Evolutionary conservation across 331 rosid genomes (phyloP).

Genomic region (Rosa hybrid): DNA sequence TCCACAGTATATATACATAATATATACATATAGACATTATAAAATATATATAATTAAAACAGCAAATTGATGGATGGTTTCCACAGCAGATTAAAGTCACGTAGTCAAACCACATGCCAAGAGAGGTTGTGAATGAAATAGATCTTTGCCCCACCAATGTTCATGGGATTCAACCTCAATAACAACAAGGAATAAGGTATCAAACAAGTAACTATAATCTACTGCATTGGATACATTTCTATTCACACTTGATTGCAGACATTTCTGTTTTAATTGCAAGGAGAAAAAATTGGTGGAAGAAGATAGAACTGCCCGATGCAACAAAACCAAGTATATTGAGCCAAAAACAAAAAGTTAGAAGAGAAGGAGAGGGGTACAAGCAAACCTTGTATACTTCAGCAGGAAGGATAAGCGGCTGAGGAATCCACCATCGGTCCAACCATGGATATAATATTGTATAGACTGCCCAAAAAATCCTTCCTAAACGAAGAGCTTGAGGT

Average conservation of each 20-base stretch:
- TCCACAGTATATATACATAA: neutral
- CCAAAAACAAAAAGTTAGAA: neutral
- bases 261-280: neutral
- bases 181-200: constrained; percentile 4
- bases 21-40: too few relatives aligned
- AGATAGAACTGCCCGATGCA: neutral
- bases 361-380: neutral
- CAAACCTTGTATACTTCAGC: constrained; percentile 88
- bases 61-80: neutral
- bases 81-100: neutral
- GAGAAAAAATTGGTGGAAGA: neutral
- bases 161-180: neutral
- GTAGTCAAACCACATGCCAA: neutral
- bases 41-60: neutral
- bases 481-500: constrained; percentile 64
- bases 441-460: constrained; percentile 81
- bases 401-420: constrained; percentile 92
- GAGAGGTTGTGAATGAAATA: constrained; percentile 9
- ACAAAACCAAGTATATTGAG: neutral
- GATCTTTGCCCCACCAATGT: neutral
- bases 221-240: neutral
- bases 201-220: neutral
- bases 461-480: constrained; percentile 56
- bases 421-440: constrained; percentile 85
- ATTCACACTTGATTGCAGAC: neutral